phyloP scores from a whole-genome alignment of 106 monocot species.

The Dactylorhiza incarnata region DNA sequence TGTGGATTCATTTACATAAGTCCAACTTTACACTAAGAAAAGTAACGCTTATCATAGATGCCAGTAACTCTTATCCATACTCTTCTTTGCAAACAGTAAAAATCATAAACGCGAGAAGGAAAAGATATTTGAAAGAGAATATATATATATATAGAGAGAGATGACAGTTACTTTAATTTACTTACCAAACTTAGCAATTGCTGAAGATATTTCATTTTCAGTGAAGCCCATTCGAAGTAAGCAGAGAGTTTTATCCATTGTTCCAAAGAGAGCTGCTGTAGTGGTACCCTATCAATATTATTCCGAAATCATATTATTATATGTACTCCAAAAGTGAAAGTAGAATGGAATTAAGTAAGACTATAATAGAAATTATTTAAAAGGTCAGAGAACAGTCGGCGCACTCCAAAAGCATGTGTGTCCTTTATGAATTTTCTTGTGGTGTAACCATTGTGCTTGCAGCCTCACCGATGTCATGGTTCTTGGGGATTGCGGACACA shows the following conservation, averaged over 20 bases:
- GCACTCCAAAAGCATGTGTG: no score
- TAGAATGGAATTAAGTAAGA: background rate
- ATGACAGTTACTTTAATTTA: background rate
- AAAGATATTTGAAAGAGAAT: no score
- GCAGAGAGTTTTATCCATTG: constrained; percentile 55
- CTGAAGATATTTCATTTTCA: constrained; percentile 70
- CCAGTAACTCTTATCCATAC: background rate
- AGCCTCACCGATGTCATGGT: no score
- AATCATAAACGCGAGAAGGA: background rate
- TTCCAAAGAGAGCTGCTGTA: constrained; percentile 50
- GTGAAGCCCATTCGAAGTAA: constrained; percentile 86
- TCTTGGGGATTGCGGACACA: no score
- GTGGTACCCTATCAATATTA: background rate
- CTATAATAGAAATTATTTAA: background rate
- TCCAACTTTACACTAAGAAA: background rate
- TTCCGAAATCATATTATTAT: background rate
- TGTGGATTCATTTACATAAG: background rate
- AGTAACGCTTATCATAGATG: background rate
- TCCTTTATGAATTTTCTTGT: no score
- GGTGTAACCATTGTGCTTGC: no score
- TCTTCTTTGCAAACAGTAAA: background rate
- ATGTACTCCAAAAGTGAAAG: background rate
- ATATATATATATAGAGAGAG: no score
- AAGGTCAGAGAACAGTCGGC: background rate
- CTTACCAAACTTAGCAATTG: constrained; percentile 75